Conservation (phyloP, 75 land plant species). For the Selaginella tamariscina region DNA sequence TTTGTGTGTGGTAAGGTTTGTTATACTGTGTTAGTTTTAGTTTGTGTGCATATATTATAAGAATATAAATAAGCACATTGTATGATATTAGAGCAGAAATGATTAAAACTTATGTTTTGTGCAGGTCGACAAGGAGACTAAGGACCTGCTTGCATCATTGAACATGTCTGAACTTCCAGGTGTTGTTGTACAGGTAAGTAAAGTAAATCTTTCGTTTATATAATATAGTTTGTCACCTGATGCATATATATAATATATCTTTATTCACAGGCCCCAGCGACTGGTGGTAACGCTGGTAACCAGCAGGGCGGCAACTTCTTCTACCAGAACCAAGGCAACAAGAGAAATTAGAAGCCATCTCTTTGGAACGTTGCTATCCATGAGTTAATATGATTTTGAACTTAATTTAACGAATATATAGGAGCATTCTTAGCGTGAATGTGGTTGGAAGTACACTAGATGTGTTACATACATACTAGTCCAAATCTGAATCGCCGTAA, state of each 20-base stretch:
- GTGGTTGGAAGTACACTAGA: too few relatives aligned
- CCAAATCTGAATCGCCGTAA: conserved; percentile 46
- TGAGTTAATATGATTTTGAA: too few relatives aligned
- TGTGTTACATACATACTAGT: too few relatives aligned
- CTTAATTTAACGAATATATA: too few relatives aligned
- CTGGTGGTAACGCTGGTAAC: background rate
- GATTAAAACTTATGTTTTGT: background rate
- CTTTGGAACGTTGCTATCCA: too few relatives aligned
- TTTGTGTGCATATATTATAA: background rate
- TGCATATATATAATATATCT: too few relatives aligned
- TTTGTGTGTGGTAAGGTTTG: background rate
- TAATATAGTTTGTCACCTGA: too few relatives aligned
- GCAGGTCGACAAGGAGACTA: conserved; percentile 42
- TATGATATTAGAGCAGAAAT: background rate
- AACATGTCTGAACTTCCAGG: conserved; percentile 45
- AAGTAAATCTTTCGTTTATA: too few relatives aligned
- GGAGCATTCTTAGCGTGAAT: too few relatives aligned
- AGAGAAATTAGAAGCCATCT: background rate
- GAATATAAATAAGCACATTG: background rate
- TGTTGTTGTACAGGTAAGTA: conserved; percentile 20
- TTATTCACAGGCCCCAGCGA: background rate
- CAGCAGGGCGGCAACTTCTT: background rate
- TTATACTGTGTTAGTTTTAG: background rate
- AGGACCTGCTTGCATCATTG: conserved; percentile 38
- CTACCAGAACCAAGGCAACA: background rate